These are phyloP conservation scores for Phytophthora melonis DNA, from an alignment of 352 stramenopile species.

Conservation along the genomic window DNA sequence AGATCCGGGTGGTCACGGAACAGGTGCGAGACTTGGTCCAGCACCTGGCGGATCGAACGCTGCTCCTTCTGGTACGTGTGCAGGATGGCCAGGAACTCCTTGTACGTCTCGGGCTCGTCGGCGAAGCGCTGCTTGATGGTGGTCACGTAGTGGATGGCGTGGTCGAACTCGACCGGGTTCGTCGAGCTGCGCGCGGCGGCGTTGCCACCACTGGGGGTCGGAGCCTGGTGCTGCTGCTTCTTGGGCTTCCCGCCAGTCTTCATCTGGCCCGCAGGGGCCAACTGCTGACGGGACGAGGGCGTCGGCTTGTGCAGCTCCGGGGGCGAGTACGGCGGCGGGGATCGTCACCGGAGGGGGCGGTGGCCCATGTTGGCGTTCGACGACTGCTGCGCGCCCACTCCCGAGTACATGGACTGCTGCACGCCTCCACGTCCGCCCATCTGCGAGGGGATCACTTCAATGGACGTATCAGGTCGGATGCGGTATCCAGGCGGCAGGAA, in stretches of 20 bases:
- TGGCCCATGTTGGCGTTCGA: slow-evolving; percentile 52
- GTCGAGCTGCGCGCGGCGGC: slow-evolving; percentile 51
- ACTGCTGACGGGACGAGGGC: slow-evolving; percentile 56
- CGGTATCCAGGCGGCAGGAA: slow-evolving; percentile 97
- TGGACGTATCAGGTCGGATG: slow-evolving; percentile 86
- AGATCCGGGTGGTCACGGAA: slow-evolving; percentile 99
- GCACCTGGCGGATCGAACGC: slow-evolving; percentile 96
- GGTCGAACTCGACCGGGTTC: slow-evolving; percentile 98
- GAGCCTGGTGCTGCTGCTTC: slow-evolving; percentile 58
- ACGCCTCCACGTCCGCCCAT: slow-evolving; percentile 55
- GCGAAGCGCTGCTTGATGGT: slow-evolving; percentile 99
- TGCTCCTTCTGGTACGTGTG: slow-evolving; percentile 99
- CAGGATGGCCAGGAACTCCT: slow-evolving; percentile 99
- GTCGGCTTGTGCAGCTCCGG: slow-evolving; percentile 62
- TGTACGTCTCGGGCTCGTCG: slow-evolving; percentile 98
- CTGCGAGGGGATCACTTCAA: slow-evolving; percentile 81
- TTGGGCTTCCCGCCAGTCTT: slow-evolving; percentile 62
- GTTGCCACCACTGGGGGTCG: slow-evolving; percentile 33
- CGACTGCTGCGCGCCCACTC: slow-evolving; percentile 36
- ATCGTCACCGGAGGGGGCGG: slow-evolving; percentile 76
- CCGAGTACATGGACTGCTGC: slow-evolving; percentile 49
- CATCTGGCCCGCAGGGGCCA: slow-evolving; percentile 42
- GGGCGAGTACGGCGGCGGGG: slow-evolving; percentile 68
- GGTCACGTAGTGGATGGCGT: slow-evolving; percentile 99
- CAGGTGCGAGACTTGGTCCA: slow-evolving; percentile 98